Conservation (phyloP, 2,329 filamentous ascomycete genomes). For the Fusarium brevicatenulatum region DNA sequence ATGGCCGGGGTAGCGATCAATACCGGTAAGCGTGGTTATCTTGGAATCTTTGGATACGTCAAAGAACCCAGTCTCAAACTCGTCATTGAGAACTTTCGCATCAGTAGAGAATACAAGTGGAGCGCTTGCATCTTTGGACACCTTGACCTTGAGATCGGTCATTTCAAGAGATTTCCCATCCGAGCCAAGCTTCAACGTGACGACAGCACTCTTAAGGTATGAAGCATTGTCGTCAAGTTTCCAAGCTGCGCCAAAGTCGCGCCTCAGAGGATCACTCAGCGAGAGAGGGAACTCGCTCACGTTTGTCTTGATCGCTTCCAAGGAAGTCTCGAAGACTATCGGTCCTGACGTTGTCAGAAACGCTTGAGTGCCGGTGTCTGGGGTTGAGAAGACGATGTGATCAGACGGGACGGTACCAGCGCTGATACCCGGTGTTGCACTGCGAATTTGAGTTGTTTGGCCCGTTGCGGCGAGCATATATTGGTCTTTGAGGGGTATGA, state of each 20-base stretch:
- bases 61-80: neutral
- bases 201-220: neutral
- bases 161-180: neutral
- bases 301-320: neutral
- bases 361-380: neutral
- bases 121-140: neutral
- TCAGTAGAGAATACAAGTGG: neutral
- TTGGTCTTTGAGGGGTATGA: neutral
- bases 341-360: neutral
- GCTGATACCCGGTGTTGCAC: neutral
- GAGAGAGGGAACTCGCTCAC: fast-evolving
- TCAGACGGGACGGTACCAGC: neutral
- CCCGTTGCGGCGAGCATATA: neutral
- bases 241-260: neutral
- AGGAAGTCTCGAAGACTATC: neutral
- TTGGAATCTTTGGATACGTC: fast-evolving
- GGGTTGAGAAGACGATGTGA: neutral
- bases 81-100: fast-evolving
- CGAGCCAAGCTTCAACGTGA: fast-evolving
- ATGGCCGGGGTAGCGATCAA: neutral
- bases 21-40: fast-evolving
- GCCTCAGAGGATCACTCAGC: neutral
- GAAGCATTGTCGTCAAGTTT: neutral
- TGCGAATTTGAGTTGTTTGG: neutral
- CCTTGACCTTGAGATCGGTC: fast-evolving